Conservation (phyloP, 2,329 filamentous ascomycete genomes). For the Magnaporthales sp. region DNA sequence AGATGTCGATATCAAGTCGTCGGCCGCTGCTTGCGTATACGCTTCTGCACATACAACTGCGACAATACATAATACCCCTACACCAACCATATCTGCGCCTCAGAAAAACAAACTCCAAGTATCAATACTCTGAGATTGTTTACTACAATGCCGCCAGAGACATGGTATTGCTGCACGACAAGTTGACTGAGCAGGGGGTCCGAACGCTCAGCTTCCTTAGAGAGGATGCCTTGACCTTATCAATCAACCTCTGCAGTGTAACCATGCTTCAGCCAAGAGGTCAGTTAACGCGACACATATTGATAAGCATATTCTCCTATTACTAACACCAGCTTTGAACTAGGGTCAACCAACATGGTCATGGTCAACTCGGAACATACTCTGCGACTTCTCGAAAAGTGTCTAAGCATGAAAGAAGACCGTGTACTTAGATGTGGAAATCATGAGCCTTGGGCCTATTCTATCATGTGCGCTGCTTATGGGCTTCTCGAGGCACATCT, state of each 20-base stretch:
- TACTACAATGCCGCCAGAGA: slow-evolving; percentile 56
- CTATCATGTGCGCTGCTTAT: slow-evolving; percentile 52
- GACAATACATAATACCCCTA: slow-evolving; percentile 53
- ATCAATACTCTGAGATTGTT: slow-evolving; percentile 54
- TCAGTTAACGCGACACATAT: slow-evolving; percentile 8
- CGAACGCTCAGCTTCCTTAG: slow-evolving; percentile 51
- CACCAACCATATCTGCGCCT: slow-evolving; percentile 53
- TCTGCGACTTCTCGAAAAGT: slow-evolving; percentile 52
- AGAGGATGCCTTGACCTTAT: slow-evolving; percentile 50
- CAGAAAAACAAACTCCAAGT: slow-evolving; percentile 50
- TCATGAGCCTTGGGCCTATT: slow-evolving; percentile 56
- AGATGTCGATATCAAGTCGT: slow-evolving; percentile 30
- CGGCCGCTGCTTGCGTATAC: slow-evolving; percentile 52
- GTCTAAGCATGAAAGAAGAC: slow-evolving; percentile 52
- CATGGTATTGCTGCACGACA: slow-evolving; percentile 53
- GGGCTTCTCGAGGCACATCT: slow-evolving; percentile 52
- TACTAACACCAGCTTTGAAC: slow-evolving; percentile 12
- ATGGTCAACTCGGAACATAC: slow-evolving; percentile 54
- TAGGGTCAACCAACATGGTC: slow-evolving; percentile 48
- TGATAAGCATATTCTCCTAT: not conserved
- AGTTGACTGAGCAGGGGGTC: slow-evolving; percentile 49
- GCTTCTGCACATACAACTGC: slow-evolving; percentile 49
- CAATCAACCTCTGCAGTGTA: slow-evolving; percentile 53
- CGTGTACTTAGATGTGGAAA: slow-evolving; percentile 52
- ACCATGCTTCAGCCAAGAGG: slow-evolving; percentile 49